Base-by-base conservation (phyloP, 2,329 filamentous ascomycete species). In the Coniochaeta ligniaria region DNA sequence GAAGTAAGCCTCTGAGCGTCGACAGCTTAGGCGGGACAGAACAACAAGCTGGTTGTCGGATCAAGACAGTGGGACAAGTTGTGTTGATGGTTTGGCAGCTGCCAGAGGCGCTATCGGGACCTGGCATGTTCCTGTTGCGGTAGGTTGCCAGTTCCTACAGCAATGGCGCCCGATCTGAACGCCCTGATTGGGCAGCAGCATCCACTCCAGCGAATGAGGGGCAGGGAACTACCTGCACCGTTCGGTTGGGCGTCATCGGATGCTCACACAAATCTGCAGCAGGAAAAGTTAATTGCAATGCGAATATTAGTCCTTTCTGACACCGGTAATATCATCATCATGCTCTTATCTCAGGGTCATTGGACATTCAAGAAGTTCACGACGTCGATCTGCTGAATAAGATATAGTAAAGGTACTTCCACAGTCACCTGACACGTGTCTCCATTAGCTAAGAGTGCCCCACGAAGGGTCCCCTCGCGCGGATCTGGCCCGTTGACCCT, bases 401-500 rank as follows among this genome's bases (percentile, higher is more conserved):
- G 5, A 31, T 31, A 38, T 38, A 16, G 35, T 38, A 12, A 14
- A 38, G 38, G 16, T 41, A 41, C 38, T 16, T 41, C 9, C 9
- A 31, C 28, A 6, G 28, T 31, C 28, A 31, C 28, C 28, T 31
- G 28, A 31, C 28, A 31, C 28, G 5, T 20, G 17, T 41, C 17
- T 41, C 16, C 28, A 31, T 31, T 31, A 6, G 28, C 28, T 31
- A 31, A 16, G n/a, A 41, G 24, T 26, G n/a, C 47, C 24, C 20
- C 54, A 14, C 31, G 24, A 57, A 57, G 43, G 43, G 43, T 28
- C 35, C 54, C 11, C 31, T 38, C 54, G 17, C 54, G 28, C 20
- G 9, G 9, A 57, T 38, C 35, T 57, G 54, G 31, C 62, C 61
- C 59, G n/a, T 58, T 55, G 61, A 59, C 47, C 43, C 60, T 57